These are phyloP conservation scores for Kandelia obovata DNA, from an alignment of 345 rosid species.

Conservation along the genomic window DNA sequence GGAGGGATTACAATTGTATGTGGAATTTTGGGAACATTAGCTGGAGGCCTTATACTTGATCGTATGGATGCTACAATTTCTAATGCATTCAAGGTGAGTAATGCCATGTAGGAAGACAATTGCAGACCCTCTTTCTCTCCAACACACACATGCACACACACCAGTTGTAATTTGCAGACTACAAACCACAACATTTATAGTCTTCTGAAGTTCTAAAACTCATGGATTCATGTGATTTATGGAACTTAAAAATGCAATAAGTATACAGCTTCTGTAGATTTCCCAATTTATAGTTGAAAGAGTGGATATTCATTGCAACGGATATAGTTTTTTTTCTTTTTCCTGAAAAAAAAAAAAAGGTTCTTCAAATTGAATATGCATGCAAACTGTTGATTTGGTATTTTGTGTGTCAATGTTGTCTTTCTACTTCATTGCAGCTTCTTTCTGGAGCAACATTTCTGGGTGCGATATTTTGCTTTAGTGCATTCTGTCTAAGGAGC, in stretches of 20 bases:
- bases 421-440: slow-evolving; percentile 46
- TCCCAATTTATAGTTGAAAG: no score
- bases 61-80: slow-evolving; percentile 61
- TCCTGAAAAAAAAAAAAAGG: background rate
- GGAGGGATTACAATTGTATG: slow-evolving; percentile 81
- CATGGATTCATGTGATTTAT: no score
- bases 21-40: slow-evolving; percentile 77
- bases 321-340: no score
- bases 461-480: slow-evolving; percentile 75
- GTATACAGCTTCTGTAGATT: no score
- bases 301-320: no score
- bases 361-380: background rate
- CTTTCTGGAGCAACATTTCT: slow-evolving; percentile 63
- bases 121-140: background rate
- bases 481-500: slow-evolving; percentile 75
- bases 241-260: no score
- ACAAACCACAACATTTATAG: no score
- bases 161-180: no score
- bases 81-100: slow-evolving; percentile 80
- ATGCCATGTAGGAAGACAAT: background rate
- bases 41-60: slow-evolving; percentile 78
- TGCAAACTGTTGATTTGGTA: background rate
- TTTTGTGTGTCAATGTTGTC: background rate
- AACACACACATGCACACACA: no score
- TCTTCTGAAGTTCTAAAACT: no score